Conservation (phyloP, 106 monocot genomes). For the Dioscorea zingiberensis region DNA sequence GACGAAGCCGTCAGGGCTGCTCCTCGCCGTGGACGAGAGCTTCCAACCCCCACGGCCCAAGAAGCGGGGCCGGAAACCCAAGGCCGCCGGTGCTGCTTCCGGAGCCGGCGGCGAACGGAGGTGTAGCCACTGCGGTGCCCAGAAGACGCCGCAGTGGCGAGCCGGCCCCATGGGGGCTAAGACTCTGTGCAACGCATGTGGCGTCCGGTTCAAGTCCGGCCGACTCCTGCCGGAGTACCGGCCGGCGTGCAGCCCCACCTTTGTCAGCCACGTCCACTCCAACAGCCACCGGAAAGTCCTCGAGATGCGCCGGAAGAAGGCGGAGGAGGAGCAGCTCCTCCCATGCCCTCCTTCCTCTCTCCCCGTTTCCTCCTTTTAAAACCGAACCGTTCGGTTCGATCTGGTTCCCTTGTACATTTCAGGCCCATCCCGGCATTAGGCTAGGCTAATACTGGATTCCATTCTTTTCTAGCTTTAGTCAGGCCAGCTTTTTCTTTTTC, state of each 20-base stretch:
- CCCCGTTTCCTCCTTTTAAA: constrained; percentile 19
- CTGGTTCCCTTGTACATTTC: no score
- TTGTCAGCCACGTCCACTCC: constrained; percentile 48
- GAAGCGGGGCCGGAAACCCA: constrained; percentile 50
- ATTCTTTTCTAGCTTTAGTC: no score
- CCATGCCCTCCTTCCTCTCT: neutral
- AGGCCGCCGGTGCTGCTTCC: neutral
- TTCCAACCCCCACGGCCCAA: constrained; percentile 18
- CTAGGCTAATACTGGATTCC: no score
- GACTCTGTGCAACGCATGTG: constrained; percentile 92
- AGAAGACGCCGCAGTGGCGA: constrained; percentile 94
- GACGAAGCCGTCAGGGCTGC: constrained; percentile 3
- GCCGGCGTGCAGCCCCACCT: constrained; percentile 76
- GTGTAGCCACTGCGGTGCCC: constrained; percentile 84
- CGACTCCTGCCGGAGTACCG: constrained; percentile 85
- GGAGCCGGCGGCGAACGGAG: constrained; percentile 31
- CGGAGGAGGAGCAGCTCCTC: constrained; percentile 7
- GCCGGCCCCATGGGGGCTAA: constrained; percentile 75
- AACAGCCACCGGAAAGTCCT: constrained; percentile 76
- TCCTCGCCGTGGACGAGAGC: neutral
- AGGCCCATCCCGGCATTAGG: no score
- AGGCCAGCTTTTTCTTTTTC: no score
- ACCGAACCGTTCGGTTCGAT: no score
- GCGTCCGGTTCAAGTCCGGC: constrained; percentile 90
- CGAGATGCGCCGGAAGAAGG: constrained; percentile 66